Conservation (phyloP, 139 green algal species). For the Chlamydomonas sp. region DNA sequence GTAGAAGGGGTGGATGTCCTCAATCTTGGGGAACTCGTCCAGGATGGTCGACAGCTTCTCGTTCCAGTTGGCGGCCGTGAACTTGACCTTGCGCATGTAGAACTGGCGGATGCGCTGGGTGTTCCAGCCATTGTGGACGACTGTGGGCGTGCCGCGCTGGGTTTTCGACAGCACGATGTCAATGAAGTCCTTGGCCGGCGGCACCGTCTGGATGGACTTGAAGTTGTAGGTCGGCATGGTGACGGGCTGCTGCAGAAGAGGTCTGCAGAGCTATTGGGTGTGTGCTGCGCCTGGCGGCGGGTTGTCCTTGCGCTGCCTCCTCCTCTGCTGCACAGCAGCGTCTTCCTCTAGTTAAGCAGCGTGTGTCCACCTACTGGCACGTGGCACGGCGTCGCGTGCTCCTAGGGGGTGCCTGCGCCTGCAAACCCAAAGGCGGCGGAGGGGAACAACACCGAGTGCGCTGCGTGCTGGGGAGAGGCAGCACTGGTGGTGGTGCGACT, state of each 20-base stretch:
- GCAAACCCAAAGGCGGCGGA: no score
- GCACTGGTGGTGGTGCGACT: no score
- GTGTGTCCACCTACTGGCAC: neutral
- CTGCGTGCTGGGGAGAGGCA: no score
- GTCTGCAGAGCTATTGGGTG: no score
- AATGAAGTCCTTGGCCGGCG: conserved; percentile 90
- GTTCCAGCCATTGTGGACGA: conserved; percentile 91
- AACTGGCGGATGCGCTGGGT: conserved; percentile 97
- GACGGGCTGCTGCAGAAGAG: neutral
- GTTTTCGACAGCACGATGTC: conserved; percentile 96
- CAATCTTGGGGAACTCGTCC: conserved; percentile 96
- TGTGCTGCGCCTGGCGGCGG: no score
- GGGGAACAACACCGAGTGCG: no score
- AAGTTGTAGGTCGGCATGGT: conserved; percentile 90
- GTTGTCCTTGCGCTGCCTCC: no score
- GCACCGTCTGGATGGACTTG: conserved; percentile 88
- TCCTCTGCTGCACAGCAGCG: no score
- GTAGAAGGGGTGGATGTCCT: conserved; percentile 99
- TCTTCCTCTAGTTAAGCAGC: neutral
- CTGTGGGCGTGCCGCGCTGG: conserved; percentile 95
- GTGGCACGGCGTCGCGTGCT: neutral
- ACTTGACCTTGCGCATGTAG: conserved; percentile 99
- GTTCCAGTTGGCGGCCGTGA: conserved; percentile 88
- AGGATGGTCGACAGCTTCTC: conserved; percentile 89
- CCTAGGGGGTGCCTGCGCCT: neutral